Evolutionary conservation across 192 early-diverging fungal genomes (phyloP).

Genomic region (Gamsiella multidivaricata): DNA sequence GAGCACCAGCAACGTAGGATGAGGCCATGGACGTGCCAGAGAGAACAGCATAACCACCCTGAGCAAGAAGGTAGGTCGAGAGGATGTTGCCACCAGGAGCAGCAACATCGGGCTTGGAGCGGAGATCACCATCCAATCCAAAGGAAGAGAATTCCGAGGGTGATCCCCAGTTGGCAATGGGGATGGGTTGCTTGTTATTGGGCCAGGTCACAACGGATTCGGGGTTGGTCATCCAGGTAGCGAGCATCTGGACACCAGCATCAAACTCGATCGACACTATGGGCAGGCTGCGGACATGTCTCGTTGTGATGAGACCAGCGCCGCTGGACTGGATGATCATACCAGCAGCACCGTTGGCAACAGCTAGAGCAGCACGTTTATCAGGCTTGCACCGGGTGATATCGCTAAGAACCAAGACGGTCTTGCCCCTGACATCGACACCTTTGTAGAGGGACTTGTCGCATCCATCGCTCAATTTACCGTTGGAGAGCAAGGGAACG

Average conservation of each 20-base stretch:
- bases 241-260: slow-evolving; percentile 41
- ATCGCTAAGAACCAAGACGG: slow-evolving; percentile 63
- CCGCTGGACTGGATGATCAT: slow-evolving; percentile 25
- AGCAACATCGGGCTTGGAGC: slow-evolving; percentile 64
- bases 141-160: slow-evolving; percentile 70
- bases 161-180: slow-evolving; percentile 41
- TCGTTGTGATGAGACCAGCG: slow-evolving; percentile 26
- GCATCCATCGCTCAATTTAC: slow-evolving; percentile 23
- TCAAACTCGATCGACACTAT: slow-evolving; percentile 34
- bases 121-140: slow-evolving; percentile 69
- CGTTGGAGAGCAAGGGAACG: slow-evolving; percentile 28
- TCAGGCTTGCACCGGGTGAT: slow-evolving; percentile 41
- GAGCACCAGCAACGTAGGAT: slow-evolving; percentile 47
- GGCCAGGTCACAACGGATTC: slow-evolving; percentile 8
- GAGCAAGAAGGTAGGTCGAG: slow-evolving; percentile 26
- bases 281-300: slow-evolving; percentile 31
- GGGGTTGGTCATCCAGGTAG: slow-evolving; percentile 18
- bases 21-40: slow-evolving; percentile 56
- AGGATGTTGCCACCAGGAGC: slow-evolving; percentile 60
- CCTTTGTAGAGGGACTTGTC: background rate
- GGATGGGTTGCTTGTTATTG: background rate
- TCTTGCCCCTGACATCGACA: slow-evolving; percentile 21
- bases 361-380: slow-evolving; percentile 52
- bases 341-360: slow-evolving; percentile 15
- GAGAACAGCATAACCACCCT: slow-evolving; percentile 14